phyloP scores from a whole-genome alignment of 208 protist species.

The Phytomonas francai region DNA sequence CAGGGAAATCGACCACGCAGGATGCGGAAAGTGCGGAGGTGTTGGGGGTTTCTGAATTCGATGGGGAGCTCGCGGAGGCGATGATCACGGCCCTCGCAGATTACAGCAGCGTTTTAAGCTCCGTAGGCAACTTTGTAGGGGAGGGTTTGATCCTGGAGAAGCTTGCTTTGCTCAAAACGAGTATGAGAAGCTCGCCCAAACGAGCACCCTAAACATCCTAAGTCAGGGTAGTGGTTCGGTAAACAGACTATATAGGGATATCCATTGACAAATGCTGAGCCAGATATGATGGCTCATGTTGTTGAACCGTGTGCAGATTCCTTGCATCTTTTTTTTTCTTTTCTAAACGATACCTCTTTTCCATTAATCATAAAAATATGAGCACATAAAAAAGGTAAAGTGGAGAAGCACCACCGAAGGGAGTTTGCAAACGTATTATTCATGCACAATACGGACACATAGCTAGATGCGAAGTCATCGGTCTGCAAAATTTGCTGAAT shows the following conservation, averaged over 20 bases:
- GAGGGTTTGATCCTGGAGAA: conserved; percentile 30
- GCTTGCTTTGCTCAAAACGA: conserved; percentile 34
- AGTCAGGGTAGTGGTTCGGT: too few species aligned
- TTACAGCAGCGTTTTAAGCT: conserved; percentile 51
- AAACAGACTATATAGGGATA: too few species aligned
- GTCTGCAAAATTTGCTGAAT: conserved; percentile 77
- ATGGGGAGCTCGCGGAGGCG: conserved; percentile 12
- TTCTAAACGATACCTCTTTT: conserved; percentile 6
- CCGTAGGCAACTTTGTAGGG: conserved; percentile 37
- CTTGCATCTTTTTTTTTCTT: background rate
- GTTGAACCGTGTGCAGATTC: background rate
- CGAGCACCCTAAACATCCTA: background rate
- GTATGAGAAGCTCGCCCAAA: conserved; percentile 7
- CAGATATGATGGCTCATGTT: background rate
- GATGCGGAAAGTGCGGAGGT: background rate
- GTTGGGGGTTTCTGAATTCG: background rate
- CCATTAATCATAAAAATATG: background rate
- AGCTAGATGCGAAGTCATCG: conserved; percentile 25
- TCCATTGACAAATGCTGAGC: background rate
- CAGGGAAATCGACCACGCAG: background rate
- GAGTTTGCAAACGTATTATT: background rate
- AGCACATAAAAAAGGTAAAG: background rate
- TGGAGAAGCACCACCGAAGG: background rate
- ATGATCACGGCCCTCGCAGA: conserved; percentile 42
- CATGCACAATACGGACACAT: background rate